A percentile compares a stretch with the other conserved stretches of the same genome.
Evolutionary conservation across 257 asterid species (phyloP).

Genomic region (Plantago ovata): DNA sequence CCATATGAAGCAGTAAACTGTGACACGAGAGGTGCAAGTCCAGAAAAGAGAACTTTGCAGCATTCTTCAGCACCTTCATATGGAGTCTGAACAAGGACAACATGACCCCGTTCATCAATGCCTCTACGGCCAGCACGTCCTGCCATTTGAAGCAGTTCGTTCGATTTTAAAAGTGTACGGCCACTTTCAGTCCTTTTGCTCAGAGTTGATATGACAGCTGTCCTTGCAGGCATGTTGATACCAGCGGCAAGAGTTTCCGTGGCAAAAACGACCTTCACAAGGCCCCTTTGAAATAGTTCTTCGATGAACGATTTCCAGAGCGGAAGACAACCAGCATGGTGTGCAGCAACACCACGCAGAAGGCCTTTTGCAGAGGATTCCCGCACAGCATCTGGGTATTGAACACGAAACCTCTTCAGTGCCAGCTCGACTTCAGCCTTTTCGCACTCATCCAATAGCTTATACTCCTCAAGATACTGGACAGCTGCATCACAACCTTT

Average conservation of each 20-base stretch:
- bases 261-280: slow-evolving; percentile 95
- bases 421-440: slow-evolving; percentile 88
- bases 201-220: slow-evolving; percentile 92
- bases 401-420: slow-evolving; percentile 68
- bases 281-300: slow-evolving; percentile 87
- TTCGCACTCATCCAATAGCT: slow-evolving; percentile 80
- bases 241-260: slow-evolving; percentile 99
- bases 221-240: slow-evolving; percentile 98
- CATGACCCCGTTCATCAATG: slow-evolving; percentile 88
- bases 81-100: slow-evolving; percentile 85
- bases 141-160: slow-evolving; percentile 96
- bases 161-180: slow-evolving; percentile 67
- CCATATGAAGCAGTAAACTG: slow-evolving; percentile 98
- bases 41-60: slow-evolving; percentile 93
- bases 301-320: slow-evolving; percentile 95
- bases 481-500: slow-evolving; percentile 99
- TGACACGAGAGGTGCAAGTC: slow-evolving; percentile 91
- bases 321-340: slow-evolving; percentile 99
- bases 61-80: slow-evolving; percentile 92
- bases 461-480: slow-evolving; percentile 75
- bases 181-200: slow-evolving; percentile 92
- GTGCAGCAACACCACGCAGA: slow-evolving; percentile 94
- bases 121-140: slow-evolving; percentile 99
- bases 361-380: slow-evolving; percentile 87
- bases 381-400: slow-evolving; percentile 93